Evolutionary conservation across 768 basidiomycete genomes (phyloP), one percentile per base, ranked within the genome.

Genomic region (Tulasnella sp.): DNA sequence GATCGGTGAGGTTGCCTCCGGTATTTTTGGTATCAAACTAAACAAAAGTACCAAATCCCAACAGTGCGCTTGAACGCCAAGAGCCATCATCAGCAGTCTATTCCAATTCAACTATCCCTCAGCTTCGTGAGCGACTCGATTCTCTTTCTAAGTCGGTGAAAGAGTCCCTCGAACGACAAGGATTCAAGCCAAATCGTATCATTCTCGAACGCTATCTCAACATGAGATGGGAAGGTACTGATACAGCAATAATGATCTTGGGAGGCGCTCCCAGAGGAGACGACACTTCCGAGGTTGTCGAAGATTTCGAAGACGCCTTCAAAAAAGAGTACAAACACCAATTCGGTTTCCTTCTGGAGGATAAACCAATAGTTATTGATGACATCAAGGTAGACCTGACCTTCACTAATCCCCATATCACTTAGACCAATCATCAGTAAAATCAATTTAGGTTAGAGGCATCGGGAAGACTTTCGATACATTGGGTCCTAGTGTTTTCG

Each of bases 201-300:
- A 69, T 72, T 47, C 65, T 83, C 4, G 92, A 93, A 63, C 74
- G 82, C 19, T 82, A 83, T 79, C 68, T 89, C 37, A 90, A 90
- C 60, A 90, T 90, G 87, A 78, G 89, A 19, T 92, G 91, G 58
- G 84, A 91, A 43, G 90, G 90, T 3, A 91, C 87, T 0, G 90
- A 93, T 65, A 98, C 93, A 0, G 76, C 90, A 13, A 64, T 96
- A 57, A 93, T 96, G 88, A 76, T 90, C 9, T 67, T 88, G 10
- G 77, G 82, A 0, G 35, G 42, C 20, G 56, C 53, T 15, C 55
- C 58, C 16, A 41, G 19, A 16, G 34, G 53, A 1, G 54, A 58
- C 12, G 57, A 71, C 19, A 56, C 62, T 6, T 58, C 60, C 20
- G 72, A 72, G 29, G 74, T 71, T 0, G 73, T 79, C 57, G 78